Percentiles rank a stretch among this genome's conserved stretches.
Evolutionary conservation across 306 rosid genomes (phyloP).

Genomic region (Biancaea sappan): DNA sequence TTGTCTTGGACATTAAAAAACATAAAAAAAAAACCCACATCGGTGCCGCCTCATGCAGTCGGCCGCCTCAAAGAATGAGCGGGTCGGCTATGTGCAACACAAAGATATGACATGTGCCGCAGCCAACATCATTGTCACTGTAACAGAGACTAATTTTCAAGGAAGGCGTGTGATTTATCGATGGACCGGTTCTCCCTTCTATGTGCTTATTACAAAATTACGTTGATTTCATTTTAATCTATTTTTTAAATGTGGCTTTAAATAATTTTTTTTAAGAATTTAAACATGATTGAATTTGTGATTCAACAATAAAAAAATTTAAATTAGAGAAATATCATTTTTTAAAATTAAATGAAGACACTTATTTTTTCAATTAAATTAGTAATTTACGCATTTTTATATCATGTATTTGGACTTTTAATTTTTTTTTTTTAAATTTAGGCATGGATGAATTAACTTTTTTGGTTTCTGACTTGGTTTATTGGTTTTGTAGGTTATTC

Average conservation of each 20-base stretch:
- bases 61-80: slow-evolving; percentile 50
- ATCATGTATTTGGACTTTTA: too few relatives aligned
- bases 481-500: slow-evolving; percentile 44
- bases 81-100: slow-evolving; percentile 41
- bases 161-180: slow-evolving; percentile 41
- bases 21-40: slow-evolving; percentile 50
- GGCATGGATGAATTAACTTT: not conserved
- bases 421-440: too few relatives aligned
- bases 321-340: too few relatives aligned
- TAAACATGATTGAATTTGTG: too few relatives aligned
- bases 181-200: slow-evolving; percentile 49
- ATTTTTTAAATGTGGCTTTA: too few relatives aligned
- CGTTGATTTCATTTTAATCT: too few relatives aligned
- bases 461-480: slow-evolving; percentile 4
- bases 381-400: too few relatives aligned
- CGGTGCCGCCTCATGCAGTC: slow-evolving; percentile 52
- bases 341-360: too few relatives aligned
- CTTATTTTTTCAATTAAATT: too few relatives aligned
- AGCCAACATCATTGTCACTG: slow-evolving; percentile 3
- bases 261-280: too few relatives aligned
- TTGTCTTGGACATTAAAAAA: not conserved
- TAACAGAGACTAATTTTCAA: slow-evolving; percentile 29
- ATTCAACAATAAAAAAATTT: too few relatives aligned
- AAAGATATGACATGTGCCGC: slow-evolving; percentile 20
- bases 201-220: too few relatives aligned